Evolutionary conservation across 768 basidiomycete species (phyloP).

Genomic region (Boletus speciosus): DNA sequence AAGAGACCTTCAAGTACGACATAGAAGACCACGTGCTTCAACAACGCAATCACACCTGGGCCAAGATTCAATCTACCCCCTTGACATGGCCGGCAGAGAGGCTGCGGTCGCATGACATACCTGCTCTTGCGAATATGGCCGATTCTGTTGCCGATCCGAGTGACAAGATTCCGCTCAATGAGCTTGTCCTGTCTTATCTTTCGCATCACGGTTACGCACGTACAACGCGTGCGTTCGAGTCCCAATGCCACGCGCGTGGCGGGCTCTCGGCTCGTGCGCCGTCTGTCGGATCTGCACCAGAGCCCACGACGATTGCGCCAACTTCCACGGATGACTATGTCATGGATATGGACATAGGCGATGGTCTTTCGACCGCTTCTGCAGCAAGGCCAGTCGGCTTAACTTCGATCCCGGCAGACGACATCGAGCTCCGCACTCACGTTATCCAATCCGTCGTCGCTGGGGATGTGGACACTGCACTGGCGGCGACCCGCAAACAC

Average conservation of each 20-base stretch:
- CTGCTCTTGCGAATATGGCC: slow-evolving; percentile 1
- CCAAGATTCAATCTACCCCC: slow-evolving; percentile 55
- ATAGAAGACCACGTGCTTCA: slow-evolving; percentile 84
- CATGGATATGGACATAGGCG: slow-evolving; percentile 46
- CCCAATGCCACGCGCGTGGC: slow-evolving; percentile 37
- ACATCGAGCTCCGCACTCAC: slow-evolving; percentile 64
- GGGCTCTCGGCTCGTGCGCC: slow-evolving; percentile 16
- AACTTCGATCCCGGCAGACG: slow-evolving; percentile 36
- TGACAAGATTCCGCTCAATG: slow-evolving; percentile 58
- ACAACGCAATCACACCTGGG: slow-evolving; percentile 64
- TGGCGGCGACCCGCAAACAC: slow-evolving; percentile 50
- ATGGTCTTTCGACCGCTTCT: slow-evolving; percentile 10
- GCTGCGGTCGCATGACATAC: slow-evolving; percentile 6
- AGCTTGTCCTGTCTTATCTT: slow-evolving; percentile 76
- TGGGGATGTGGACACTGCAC: slow-evolving; percentile 70
- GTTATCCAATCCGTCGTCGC: slow-evolving; percentile 65
- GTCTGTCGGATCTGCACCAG: slow-evolving; percentile 4
- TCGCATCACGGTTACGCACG: slow-evolving; percentile 80
- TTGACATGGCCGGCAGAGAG: slow-evolving; percentile 43
- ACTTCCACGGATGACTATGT: slow-evolving; percentile 36
- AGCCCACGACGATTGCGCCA: neutral
- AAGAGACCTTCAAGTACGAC: slow-evolving; percentile 82
- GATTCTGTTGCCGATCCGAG: slow-evolving; percentile 41
- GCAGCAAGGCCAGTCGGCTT: slow-evolving; percentile 11
- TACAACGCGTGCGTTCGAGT: slow-evolving; percentile 65